phyloP scores from a whole-genome alignment of 192 early-diverging fungal species.

The Phlyctochytrium planicorne region DNA sequence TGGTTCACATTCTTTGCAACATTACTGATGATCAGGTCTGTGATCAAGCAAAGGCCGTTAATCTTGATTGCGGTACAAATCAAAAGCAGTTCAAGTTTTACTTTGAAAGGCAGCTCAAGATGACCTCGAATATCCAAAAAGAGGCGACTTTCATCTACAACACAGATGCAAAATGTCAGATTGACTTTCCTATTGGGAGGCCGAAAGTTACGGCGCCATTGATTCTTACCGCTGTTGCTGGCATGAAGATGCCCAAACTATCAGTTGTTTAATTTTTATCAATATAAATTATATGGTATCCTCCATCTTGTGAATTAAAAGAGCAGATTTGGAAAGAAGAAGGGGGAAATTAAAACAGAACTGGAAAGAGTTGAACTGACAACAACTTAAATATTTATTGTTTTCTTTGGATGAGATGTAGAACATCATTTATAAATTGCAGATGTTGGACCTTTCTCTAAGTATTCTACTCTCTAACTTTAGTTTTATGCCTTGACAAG shows the following conservation, averaged over 20 bases:
- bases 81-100: background rate
- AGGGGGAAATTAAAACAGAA: too few relatives aligned
- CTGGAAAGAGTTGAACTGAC: too few relatives aligned
- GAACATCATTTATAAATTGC: too few relatives aligned
- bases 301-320: too few relatives aligned
- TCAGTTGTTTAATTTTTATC: too few relatives aligned
- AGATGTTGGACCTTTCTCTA: too few relatives aligned
- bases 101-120: background rate
- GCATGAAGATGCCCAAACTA: background rate
- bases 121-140: background rate
- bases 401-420: too few relatives aligned
- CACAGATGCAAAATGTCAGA: background rate
- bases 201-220: background rate
- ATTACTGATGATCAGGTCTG: background rate
- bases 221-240: background rate
- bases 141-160: background rate
- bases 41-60: background rate
- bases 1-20: background rate
- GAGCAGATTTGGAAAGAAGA: too few relatives aligned
- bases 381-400: too few relatives aligned
- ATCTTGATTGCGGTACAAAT: background rate
- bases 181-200: background rate
- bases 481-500: too few relatives aligned
- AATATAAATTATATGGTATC: too few relatives aligned
- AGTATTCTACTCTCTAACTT: too few relatives aligned